A percentile compares a stretch with the other conserved stretches of the same genome.
phyloP scores from a whole-genome alignment of 495 filamentous ascomycete species.

The Daldinia loculata region DNA sequence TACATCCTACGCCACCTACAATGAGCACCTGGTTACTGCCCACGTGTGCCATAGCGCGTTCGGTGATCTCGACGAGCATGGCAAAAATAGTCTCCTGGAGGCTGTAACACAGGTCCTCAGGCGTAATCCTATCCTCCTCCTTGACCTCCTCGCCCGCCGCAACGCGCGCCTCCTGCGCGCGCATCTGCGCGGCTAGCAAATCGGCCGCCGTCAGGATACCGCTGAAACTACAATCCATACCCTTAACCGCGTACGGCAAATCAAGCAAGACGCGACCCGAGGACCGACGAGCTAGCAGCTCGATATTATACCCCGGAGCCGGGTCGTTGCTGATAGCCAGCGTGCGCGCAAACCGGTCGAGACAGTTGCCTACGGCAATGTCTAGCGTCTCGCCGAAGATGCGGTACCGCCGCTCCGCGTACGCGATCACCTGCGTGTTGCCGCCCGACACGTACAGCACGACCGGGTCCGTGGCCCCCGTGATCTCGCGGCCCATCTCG shows the following conservation, averaged over 20 bases:
- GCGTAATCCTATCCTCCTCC: slow-evolving; percentile 61
- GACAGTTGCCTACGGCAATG: slow-evolving; percentile 96
- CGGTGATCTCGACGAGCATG: slow-evolving; percentile 98
- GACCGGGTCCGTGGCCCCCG: slow-evolving; percentile 88
- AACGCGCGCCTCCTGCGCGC: slow-evolving; percentile 47
- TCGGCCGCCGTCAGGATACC: slow-evolving; percentile 89
- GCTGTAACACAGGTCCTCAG: slow-evolving; percentile 91
- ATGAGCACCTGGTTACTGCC: slow-evolving; percentile 89
- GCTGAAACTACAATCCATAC: slow-evolving; percentile 96
- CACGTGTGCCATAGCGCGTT: slow-evolving; percentile 98
- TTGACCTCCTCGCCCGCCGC: slow-evolving; percentile 53
- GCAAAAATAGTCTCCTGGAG: slow-evolving; percentile 94
- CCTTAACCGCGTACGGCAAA: slow-evolving; percentile 94
- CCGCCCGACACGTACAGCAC: slow-evolving; percentile 96
- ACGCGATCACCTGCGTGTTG: slow-evolving; percentile 98
- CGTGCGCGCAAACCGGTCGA: slow-evolving; percentile 93
- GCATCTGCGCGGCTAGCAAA: slow-evolving; percentile 71
- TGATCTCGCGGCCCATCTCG: slow-evolving; percentile 96
- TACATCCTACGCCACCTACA: slow-evolving; percentile 98
- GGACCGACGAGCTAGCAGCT: slow-evolving; percentile 87
- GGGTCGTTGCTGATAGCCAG: slow-evolving; percentile 93
- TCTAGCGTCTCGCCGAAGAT: slow-evolving; percentile 98
- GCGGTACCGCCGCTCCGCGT: slow-evolving; percentile 89
- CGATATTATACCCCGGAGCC: slow-evolving; percentile 96
- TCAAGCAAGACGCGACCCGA: slow-evolving; percentile 72